Conservation (phyloP, 345 rosid species). For the Firmiana major region DNA sequence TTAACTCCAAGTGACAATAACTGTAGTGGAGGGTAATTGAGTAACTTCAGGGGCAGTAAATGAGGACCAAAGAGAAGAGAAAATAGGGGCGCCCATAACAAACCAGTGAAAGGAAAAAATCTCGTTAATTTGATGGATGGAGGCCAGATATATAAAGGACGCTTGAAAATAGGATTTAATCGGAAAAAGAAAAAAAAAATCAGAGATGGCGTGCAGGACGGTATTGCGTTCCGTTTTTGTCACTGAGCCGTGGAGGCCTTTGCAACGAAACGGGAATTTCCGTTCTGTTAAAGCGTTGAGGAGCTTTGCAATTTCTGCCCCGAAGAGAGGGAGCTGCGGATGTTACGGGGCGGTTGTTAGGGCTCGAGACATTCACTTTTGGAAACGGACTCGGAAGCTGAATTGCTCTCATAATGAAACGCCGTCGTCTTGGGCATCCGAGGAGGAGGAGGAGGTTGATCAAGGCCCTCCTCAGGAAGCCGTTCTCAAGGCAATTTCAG, state of each 20-base stretch:
- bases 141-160: conserved; percentile 16
- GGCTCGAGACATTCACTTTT: conserved; percentile 12
- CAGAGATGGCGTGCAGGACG: conserved; percentile 71
- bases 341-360: not conserved
- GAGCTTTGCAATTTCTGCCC: conserved; percentile 2
- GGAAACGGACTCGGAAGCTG: not conserved
- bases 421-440: conserved; percentile 3
- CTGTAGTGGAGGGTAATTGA: not conserved
- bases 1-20: not conserved
- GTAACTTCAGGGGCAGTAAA: not conserved
- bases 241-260: conserved; percentile 50
- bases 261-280: conserved; percentile 31
- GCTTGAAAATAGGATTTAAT: not conserved
- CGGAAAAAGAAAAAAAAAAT: not conserved
- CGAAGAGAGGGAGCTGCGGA: conserved; percentile 13
- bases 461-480: conserved; percentile 85
- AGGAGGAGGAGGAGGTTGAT: conserved; percentile 26
- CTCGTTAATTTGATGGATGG: not conserved
- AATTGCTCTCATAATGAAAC: conserved; percentile 29
- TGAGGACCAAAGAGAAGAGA: not conserved
- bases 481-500: conserved; percentile 92
- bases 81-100: not conserved
- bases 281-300: not conserved
- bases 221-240: conserved; percentile 51
- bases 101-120: not conserved